phyloP scores from a whole-genome alignment of 2,329 filamentous ascomycete species.

The Shiraia bambusicola region DNA sequence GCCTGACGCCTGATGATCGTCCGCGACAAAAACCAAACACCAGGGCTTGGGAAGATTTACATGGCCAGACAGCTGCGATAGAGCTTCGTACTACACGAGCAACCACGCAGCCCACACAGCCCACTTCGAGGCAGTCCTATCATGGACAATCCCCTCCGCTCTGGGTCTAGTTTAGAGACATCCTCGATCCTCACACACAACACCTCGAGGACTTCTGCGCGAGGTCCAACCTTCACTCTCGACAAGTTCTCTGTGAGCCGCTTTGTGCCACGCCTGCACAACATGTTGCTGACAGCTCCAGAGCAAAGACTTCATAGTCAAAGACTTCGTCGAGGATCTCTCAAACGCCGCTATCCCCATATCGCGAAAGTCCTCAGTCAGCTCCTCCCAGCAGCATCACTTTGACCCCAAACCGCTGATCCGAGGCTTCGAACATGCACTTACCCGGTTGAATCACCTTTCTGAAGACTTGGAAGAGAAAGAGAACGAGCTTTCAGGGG shows the following conservation, averaged over 20 bases:
- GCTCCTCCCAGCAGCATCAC: conserved; percentile 41
- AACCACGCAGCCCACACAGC: conserved; percentile 1
- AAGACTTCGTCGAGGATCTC: conserved; percentile 93
- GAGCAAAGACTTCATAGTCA: conserved; percentile 84
- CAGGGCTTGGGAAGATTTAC: conserved; percentile 15
- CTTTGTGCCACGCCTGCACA: not conserved
- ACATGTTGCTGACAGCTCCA: conserved; percentile 16
- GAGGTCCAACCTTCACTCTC: conserved; percentile 73
- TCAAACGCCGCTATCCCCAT: conserved; percentile 80
- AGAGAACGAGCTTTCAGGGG: conserved; percentile 87
- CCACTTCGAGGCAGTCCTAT: not conserved
- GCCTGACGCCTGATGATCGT: conserved; percentile 8
- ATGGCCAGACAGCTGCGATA: conserved; percentile 14
- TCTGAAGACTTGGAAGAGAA: conserved; percentile 83
- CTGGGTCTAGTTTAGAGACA: conserved; percentile 41
- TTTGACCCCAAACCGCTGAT: conserved; percentile 98
- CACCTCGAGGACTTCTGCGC: conserved; percentile 43
- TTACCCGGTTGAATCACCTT: conserved; percentile 68
- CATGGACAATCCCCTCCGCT: not conserved
- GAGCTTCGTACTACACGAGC: conserved; percentile 9
- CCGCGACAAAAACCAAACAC: conserved; percentile 14
- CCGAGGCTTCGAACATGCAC: conserved; percentile 80
- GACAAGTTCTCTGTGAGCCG: conserved; percentile 63
- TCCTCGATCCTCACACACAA: conserved; percentile 46
- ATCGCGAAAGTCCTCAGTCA: conserved; percentile 73